phyloP scores from a whole-genome alignment of 495 filamentous ascomycete species.

The Annulohypoxylon maeteangense region DNA sequence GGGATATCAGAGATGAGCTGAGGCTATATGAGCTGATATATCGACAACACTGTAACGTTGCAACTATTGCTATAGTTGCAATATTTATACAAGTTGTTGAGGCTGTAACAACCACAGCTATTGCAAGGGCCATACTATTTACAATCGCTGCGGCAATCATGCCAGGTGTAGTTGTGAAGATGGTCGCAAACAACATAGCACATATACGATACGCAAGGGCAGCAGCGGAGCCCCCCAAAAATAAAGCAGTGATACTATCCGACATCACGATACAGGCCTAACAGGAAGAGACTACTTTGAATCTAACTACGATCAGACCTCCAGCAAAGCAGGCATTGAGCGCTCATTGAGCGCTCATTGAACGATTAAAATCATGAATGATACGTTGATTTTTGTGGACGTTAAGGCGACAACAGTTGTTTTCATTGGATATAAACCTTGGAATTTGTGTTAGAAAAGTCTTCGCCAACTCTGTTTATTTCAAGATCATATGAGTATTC shows the following conservation, averaged over 20 bases:
- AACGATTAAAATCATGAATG: too few species aligned
- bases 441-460: too few species aligned
- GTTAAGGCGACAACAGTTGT: not conserved
- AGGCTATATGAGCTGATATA: not conserved
- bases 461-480: not conserved
- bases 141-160: not conserved
- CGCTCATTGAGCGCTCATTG: too few species aligned
- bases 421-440: not conserved
- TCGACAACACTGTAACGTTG: not conserved
- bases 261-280: not conserved
- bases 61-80: not conserved
- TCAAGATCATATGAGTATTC: not conserved
- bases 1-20: not conserved
- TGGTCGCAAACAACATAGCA: not conserved
- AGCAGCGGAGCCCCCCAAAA: not conserved
- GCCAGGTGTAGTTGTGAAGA: not conserved
- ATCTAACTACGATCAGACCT: too few species aligned
- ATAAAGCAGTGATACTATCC: not conserved
- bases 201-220: not conserved
- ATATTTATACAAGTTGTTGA: not conserved
- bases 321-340: too few species aligned
- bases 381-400: too few species aligned
- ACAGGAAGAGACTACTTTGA: too few species aligned
- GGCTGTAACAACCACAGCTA: not conserved
- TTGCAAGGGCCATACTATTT: not conserved